These are phyloP conservation scores for Blastobotrys serpentis DNA, from an alignment of 1,139 yeast genomes.

Conservation along the genomic window DNA sequence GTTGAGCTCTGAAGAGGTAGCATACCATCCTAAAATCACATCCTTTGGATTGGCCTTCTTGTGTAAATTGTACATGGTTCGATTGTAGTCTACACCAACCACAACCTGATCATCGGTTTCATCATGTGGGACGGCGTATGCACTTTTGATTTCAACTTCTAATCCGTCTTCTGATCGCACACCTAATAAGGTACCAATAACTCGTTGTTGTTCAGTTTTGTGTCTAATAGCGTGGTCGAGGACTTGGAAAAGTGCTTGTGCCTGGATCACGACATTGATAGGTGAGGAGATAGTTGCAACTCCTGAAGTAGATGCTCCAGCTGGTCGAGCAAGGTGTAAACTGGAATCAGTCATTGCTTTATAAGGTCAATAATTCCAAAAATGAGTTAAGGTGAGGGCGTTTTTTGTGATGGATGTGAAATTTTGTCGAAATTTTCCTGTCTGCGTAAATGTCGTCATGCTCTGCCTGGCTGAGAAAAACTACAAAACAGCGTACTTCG, in stretches of 20 bases:
- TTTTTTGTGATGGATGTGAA: too few species aligned
- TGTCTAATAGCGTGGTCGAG: conserved; percentile 55
- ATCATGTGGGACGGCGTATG: conserved; percentile 79
- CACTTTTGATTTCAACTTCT: conserved; percentile 70
- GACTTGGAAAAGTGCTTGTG: conserved; percentile 74
- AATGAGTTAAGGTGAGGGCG: not conserved
- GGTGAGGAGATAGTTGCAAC: conserved; percentile 32
- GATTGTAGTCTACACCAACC: conserved; percentile 76
- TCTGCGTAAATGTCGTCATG: too few species aligned
- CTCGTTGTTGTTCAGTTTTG: conserved; percentile 52
- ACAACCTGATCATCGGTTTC: conserved; percentile 75
- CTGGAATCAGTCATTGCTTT: conserved; percentile 30
- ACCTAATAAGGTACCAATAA: conserved; percentile 82
- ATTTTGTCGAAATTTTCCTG: too few species aligned
- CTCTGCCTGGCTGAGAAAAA: too few species aligned
- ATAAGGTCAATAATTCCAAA: too few species aligned
- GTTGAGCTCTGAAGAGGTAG: conserved; percentile 65
- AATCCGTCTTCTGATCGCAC: conserved; percentile 83
- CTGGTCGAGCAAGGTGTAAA: conserved; percentile 34
- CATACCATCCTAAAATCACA: conserved; percentile 85
- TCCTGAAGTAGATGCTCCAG: conserved; percentile 29
- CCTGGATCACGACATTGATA: conserved; percentile 41
- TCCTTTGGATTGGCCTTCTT: conserved; percentile 80
- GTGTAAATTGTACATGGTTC: conserved; percentile 67
- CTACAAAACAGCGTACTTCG: too few species aligned